Percentiles rank a stretch among this genome's conserved stretches.
phyloP scores from a whole-genome alignment of 2,329 filamentous ascomycete species.

The Mycocentrospora acerina region DNA sequence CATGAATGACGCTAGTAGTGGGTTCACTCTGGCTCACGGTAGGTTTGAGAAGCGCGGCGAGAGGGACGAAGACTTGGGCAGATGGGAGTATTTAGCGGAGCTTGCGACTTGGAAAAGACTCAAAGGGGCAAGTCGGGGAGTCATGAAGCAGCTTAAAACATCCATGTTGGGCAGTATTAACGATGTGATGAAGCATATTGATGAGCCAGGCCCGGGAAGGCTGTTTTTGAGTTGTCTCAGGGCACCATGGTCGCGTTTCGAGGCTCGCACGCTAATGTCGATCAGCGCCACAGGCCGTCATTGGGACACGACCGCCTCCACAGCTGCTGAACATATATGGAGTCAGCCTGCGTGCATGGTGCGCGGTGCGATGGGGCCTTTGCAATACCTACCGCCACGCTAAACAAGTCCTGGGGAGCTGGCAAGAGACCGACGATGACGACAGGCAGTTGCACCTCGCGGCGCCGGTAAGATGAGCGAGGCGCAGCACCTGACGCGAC shows the following conservation, averaged over 20 bases:
- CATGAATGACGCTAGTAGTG: constrained; percentile 41
- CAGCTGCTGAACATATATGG: constrained; percentile 13
- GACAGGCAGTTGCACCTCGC: no score
- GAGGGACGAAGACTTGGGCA: constrained; percentile 19
- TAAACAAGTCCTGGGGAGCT: no score
- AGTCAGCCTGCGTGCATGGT: no score
- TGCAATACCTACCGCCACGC: no score
- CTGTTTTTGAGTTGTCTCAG: constrained; percentile 39
- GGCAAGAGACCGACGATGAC: no score
- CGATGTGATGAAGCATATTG: constrained; percentile 21
- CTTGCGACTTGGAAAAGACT: constrained; percentile 8
- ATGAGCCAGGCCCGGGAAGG: constrained; percentile 22
- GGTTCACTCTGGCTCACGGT: constrained; percentile 38
- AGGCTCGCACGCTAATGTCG: constrained; percentile 23
- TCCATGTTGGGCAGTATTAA: constrained; percentile 15
- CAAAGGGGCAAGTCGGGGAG: constrained; percentile 17
- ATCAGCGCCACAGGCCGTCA: constrained; percentile 32
- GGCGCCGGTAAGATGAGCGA: no score
- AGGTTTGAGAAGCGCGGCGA: constrained; percentile 36
- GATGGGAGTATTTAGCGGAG: constrained; percentile 32
- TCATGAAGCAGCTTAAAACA: constrained; percentile 18
- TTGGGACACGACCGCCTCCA: constrained; percentile 22
- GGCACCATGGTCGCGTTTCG: constrained; percentile 35
- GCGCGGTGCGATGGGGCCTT: no score
- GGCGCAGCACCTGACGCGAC: no score